Evolutionary conservation across 352 stramenopile species (phyloP).

Genomic region (Halophytophthora batemanensis): DNA sequence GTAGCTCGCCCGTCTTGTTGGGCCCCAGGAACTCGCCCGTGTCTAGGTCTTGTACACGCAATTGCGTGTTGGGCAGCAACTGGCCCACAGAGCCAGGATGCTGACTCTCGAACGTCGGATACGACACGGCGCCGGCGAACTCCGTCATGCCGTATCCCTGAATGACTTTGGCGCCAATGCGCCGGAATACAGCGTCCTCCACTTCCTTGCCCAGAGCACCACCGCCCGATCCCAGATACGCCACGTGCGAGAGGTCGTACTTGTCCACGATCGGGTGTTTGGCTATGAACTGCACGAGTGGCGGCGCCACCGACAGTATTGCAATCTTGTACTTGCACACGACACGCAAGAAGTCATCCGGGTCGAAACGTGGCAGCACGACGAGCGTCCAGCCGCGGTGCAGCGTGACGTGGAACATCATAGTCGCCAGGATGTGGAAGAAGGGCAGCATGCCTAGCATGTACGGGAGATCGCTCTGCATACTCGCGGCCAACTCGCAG

Average conservation of each 20-base stretch:
- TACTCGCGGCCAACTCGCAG: slow-evolving; percentile 45
- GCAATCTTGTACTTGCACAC: slow-evolving; percentile 68
- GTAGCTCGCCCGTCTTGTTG: slow-evolving; percentile 59
- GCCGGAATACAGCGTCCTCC: slow-evolving; percentile 54
- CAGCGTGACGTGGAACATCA: slow-evolving; percentile 66
- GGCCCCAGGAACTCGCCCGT: slow-evolving; percentile 27
- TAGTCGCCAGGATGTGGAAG: slow-evolving; percentile 90
- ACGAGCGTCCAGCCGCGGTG: slow-evolving; percentile 66
- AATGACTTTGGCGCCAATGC: slow-evolving; percentile 48
- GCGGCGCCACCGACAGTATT: slow-evolving; percentile 71
- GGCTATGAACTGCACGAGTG: slow-evolving; percentile 72
- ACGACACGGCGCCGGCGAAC: slow-evolving; percentile 50
- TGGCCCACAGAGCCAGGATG: slow-evolving; percentile 28
- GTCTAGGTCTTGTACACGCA: slow-evolving; percentile 31
- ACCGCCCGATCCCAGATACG: slow-evolving; percentile 71
- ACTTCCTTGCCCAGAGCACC: slow-evolving; percentile 78
- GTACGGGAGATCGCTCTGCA: slow-evolving; percentile 38
- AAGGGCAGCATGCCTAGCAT: slow-evolving; percentile 75
- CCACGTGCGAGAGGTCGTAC: slow-evolving; percentile 80
- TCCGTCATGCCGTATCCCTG: slow-evolving; percentile 68
- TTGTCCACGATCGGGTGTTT: slow-evolving; percentile 87
- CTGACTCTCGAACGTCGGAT: slow-evolving; percentile 24
- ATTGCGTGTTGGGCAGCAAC: slow-evolving; percentile 36
- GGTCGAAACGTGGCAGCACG: slow-evolving; percentile 85
- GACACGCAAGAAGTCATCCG: slow-evolving; percentile 75